Conservation (phyloP, 2,329 filamentous ascomycete species). For the Zymoseptoria brevis region DNA sequence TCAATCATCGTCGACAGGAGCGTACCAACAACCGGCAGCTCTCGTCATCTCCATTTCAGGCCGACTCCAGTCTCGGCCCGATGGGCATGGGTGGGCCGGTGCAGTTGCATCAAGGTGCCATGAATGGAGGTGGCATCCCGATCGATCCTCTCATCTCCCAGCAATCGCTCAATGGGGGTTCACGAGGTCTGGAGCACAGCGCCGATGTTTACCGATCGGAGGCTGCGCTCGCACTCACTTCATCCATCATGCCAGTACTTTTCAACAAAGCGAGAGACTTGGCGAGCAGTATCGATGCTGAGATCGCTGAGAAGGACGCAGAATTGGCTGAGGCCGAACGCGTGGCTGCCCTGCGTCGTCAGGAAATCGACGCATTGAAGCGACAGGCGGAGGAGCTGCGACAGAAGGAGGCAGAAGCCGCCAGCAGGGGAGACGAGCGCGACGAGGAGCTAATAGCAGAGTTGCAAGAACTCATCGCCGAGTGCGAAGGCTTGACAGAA, state of each 20-base stretch:
- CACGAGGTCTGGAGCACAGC: constrained; percentile 12
- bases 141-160: constrained; percentile 22
- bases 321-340: constrained; percentile 41
- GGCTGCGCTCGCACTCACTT: constrained; percentile 51
- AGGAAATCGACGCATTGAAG: constrained; percentile 55
- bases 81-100: constrained; percentile 22
- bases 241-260: constrained; percentile 52
- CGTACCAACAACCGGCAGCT: constrained; percentile 52
- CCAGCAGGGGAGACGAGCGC: constrained; percentile 25
- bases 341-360: constrained; percentile 52
- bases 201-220: constrained; percentile 35
- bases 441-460: constrained; percentile 31
- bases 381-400: constrained; percentile 45
- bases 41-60: constrained; percentile 58
- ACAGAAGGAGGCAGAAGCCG: constrained; percentile 47
- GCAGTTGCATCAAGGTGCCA: constrained; percentile 14
- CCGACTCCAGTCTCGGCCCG: constrained; percentile 12
- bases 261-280: constrained; percentile 39
- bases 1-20: constrained; percentile 61
- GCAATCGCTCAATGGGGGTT: constrained; percentile 8
- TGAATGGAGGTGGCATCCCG: constrained; percentile 12
- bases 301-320: constrained; percentile 63
- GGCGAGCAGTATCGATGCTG: constrained; percentile 56
- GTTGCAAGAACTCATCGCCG: constrained; percentile 31
- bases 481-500: constrained; percentile 38